phyloP scores from a whole-genome alignment of 805 yeast species.

The Brettanomyces custersianus region DNA sequence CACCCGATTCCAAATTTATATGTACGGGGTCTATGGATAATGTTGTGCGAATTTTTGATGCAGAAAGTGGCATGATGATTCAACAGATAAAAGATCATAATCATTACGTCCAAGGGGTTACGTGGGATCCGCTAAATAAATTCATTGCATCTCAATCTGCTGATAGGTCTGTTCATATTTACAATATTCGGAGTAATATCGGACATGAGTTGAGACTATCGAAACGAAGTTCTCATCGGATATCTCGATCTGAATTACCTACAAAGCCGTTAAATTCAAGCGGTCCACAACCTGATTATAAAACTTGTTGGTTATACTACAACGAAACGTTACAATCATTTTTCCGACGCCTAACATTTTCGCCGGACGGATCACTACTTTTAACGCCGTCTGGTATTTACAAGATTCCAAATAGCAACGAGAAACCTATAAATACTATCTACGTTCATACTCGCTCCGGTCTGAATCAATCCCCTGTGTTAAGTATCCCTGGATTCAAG shows the following conservation, averaged over 20 bases:
- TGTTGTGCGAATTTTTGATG: constrained; percentile 58
- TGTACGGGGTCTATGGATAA: constrained; percentile 94
- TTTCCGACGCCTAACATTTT: constrained; percentile 75
- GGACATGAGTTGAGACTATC: constrained; percentile 24
- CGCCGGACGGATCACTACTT: constrained; percentile 82
- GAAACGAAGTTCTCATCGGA: constrained; percentile 37
- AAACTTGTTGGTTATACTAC: constrained; percentile 49
- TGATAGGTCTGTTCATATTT: constrained; percentile 75
- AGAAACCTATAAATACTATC: constrained; percentile 49
- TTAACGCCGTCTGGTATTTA: constrained; percentile 71
- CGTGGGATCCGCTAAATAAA: constrained; percentile 86
- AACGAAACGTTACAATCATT: constrained; percentile 86
- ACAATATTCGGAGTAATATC: constrained; percentile 29
- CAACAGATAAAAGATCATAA: constrained; percentile 61
- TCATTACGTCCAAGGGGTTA: constrained; percentile 92
- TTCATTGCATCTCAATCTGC: constrained; percentile 83
- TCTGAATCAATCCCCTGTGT: constrained; percentile 59
- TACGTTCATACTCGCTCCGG: constrained; percentile 71
- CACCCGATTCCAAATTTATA: constrained; percentile 69
- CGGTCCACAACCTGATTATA: constrained; percentile 4
- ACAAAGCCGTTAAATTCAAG: constrained; percentile 27
- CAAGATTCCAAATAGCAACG: constrained; percentile 18
- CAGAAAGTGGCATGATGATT: constrained; percentile 46
- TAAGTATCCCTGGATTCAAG: constrained; percentile 68
- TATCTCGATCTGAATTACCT: constrained; percentile 53